A percentile compares a stretch with the other conserved stretches of the same genome.
Evolutionary conservation across 108 stramenopile species (phyloP).

Genomic region (Nitzschia sp.): DNA sequence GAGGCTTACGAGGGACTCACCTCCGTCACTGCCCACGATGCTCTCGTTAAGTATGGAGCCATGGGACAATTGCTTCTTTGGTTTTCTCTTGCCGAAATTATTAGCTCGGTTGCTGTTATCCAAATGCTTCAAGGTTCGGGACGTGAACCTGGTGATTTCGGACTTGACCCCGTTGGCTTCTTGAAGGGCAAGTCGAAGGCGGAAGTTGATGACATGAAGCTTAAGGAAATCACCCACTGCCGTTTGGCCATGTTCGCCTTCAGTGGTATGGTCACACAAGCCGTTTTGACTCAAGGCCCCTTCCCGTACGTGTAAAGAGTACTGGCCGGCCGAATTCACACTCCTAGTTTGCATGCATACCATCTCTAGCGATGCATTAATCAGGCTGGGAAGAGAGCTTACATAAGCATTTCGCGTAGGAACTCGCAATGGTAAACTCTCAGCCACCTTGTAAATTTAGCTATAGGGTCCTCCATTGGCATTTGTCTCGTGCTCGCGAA

Average conservation of each 20-base stretch:
- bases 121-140: constrained; percentile 93
- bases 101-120: constrained; percentile 63
- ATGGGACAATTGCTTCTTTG: constrained; percentile 82
- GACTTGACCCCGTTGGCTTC: constrained; percentile 80
- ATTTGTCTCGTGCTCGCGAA: too few relatives aligned
- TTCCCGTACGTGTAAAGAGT: constrained; percentile 81
- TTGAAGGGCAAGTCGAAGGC: constrained; percentile 64
- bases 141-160: constrained; percentile 93
- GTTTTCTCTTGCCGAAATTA: constrained; percentile 70
- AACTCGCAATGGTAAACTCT: neutral
- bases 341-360: too few relatives aligned
- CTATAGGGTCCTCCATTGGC: neutral
- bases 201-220: constrained; percentile 76
- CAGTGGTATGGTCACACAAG: constrained; percentile 89
- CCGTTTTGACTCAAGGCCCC: constrained; percentile 86
- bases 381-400: neutral
- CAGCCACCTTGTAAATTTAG: constrained; percentile 9
- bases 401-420: neutral
- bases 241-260: constrained; percentile 93
- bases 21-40: constrained; percentile 82
- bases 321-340: neutral
- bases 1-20: constrained; percentile 80
- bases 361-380: too few relatives aligned
- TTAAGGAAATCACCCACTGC: constrained; percentile 88
- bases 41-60: constrained; percentile 76